Evolutionary conservation across 2,329 filamentous ascomycete genomes (phyloP), one percentile per base, ranked within the genome.

Genomic region (Fusarium humuli): DNA sequence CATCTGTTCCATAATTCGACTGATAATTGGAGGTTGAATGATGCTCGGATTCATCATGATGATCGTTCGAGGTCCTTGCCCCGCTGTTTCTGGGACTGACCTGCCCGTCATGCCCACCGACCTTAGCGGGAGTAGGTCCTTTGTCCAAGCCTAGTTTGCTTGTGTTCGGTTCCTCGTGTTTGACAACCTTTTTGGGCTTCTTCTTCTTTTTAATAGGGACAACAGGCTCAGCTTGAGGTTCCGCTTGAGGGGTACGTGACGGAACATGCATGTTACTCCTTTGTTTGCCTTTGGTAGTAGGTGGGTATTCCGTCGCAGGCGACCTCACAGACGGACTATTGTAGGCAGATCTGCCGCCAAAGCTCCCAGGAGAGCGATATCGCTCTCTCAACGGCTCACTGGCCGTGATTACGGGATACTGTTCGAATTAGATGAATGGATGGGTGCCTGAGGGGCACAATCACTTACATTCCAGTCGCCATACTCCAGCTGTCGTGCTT

Each of bases 391-490:
- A 86, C 18, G 94, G 92, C 69, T 94, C 88, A 77, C 84, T 87
- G 45, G 86, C 94, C 34, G 94, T 95, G 71, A 98, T 94, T 29
- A 98, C 95, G 25, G 94, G 95, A 79, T 98, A 98, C 93, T 96
- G 53, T 16, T 62, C 48, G 52, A 7, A 20, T 61, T 46, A 61
- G 67, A 54, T 63, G 16, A 22, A 27, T 12, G 20, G 13, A 22
- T 12, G 20, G 13, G 22, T 23, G 32, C 11, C 1, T 25, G 4
- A 18, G 6, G 18, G 20, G 16, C 18, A 14, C 12, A 22, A 45
- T 30, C 30, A 89, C 92, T 85, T 82, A 95, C 93, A 80, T 98
- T 98, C 94, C 94, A 98, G 77, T 98, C 95, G 4, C 92, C 92
- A 78, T 90, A 94, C 75, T 94, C 92, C 6, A 95, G 81, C 44